Evolutionary conservation across 768 basidiomycete species (phyloP), one percentile per base, ranked within the genome.

Genomic region (Hygrocybe punicea): DNA sequence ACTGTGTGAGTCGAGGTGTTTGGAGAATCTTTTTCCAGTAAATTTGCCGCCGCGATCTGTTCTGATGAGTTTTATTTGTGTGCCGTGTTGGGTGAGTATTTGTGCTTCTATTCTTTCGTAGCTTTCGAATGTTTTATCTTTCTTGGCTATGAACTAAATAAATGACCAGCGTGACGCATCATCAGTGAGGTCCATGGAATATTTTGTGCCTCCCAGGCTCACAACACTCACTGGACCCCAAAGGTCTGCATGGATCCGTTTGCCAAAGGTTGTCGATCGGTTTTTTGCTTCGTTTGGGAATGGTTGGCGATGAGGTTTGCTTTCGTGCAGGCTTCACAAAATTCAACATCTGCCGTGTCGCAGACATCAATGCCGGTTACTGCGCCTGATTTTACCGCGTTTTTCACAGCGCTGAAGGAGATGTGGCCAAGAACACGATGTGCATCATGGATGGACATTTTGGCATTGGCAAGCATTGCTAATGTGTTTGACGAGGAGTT

Each of bases 391-490:
- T 37, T 33, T 0, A 71, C 33, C 63, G 70, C 63, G 7, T 55
- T 11, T 1, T 55, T 40, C 13, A 69, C 60, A 1, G 58, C 45
- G 0, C 62, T 52, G 0, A 51, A 59, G 6, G 66, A 53, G 6
- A 72, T 59, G 48, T 76, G 75, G 0, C 69, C 71, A 6, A 73
- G 50, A 8, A 55, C 45, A 0, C 60, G 55, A 45, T 77, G 74
- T 1, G 71, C 49, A 66, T 53, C 19, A 58, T 58, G 5, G 46
- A 29, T 29, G 29, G 29, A 29, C 29, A 29, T 29, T 29, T 29
- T 29, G 29, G 29, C 29, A 29, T 29, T 29, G 29, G 29, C 29
- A 8, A 29, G 4, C 8, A 8, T 29, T 29, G 29, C 29, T 29
- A 8, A 29, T 29, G 29, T 8, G 8, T 29, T 29, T 29, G 29